Conservation (phyloP, 106 monocot species). For the Gastrodia elata region DNA sequence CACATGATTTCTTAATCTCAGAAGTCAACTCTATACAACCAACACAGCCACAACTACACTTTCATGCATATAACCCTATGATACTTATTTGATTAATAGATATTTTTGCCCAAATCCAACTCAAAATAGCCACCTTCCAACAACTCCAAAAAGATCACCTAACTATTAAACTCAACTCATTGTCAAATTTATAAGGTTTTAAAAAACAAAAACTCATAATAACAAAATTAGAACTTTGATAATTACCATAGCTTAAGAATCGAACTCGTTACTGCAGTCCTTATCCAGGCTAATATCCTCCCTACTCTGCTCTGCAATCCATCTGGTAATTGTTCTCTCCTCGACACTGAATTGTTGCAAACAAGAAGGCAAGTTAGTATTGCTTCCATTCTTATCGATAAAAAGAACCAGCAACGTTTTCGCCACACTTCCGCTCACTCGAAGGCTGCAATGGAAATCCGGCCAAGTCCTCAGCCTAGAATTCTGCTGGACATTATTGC, state of each 20-base stretch:
- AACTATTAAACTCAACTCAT: too few relatives aligned
- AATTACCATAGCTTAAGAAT: neutral
- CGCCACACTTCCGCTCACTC: conserved; percentile 64
- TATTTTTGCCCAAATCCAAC: too few relatives aligned
- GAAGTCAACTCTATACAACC: too few relatives aligned
- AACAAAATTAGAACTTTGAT: neutral
- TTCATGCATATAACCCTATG: too few relatives aligned
- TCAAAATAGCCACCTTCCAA: too few relatives aligned
- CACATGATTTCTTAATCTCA: too few relatives aligned
- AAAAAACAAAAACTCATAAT: too few relatives aligned
- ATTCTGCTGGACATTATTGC: neutral
- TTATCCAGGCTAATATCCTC: conserved; percentile 9
- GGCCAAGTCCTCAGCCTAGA: conserved; percentile 37
- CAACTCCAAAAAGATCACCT: too few relatives aligned
- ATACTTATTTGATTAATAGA: too few relatives aligned
- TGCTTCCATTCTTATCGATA: conserved; percentile 7
- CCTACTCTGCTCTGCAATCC: conserved; percentile 33
- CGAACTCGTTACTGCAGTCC: neutral
- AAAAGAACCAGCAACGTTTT: conserved; percentile 34
- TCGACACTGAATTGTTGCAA: conserved; percentile 27
- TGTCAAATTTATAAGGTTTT: too few relatives aligned
- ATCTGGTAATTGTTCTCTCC: conserved; percentile 32
- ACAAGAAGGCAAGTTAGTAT: conserved; percentile 11
- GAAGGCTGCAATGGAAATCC: conserved; percentile 43
- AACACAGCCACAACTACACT: too few relatives aligned